phyloP scores from a whole-genome alignment of 2,329 filamentous ascomycete species.

The Cordyceps cateniannulata region DNA sequence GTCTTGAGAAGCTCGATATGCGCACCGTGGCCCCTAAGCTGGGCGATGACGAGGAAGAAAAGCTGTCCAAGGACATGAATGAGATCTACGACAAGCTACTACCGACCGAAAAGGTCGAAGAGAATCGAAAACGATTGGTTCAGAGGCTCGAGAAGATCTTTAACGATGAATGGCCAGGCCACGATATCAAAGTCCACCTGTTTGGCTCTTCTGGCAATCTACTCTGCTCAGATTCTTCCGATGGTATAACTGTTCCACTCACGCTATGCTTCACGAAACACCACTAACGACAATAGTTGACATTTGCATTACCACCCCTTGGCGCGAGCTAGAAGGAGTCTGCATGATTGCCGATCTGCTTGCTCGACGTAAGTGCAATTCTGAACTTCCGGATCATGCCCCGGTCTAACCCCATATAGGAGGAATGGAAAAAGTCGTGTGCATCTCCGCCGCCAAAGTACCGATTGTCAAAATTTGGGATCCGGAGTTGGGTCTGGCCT shows the following conservation, averaged over 20 bases:
- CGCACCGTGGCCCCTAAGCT: conserved; percentile 67
- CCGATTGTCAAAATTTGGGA: conserved; percentile 99
- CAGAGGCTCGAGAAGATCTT: conserved; percentile 81
- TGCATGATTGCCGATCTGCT: conserved; percentile 85
- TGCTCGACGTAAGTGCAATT: conserved; percentile 64
- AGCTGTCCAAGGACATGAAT: conserved; percentile 74
- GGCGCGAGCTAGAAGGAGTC: conserved; percentile 81
- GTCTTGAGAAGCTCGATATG: conserved; percentile 64
- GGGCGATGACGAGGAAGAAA: conserved; percentile 65
- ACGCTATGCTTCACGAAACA: neutral
- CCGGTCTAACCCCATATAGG: conserved; percentile 50
- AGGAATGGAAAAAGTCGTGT: conserved; percentile 95
- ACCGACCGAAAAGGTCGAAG: conserved; percentile 73
- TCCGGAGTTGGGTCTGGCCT: conserved; percentile 79
- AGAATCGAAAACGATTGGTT: conserved; percentile 69
- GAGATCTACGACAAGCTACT: conserved; percentile 79
- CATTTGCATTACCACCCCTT: conserved; percentile 91
- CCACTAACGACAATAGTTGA: conserved; percentile 60
- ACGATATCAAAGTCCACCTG: conserved; percentile 82
- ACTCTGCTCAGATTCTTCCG: conserved; percentile 90
- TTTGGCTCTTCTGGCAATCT: conserved; percentile 98
- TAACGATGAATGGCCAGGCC: conserved; percentile 85
- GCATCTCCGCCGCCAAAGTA: conserved; percentile 89
- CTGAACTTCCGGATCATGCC: neutral
- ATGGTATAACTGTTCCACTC: conserved; percentile 53